Evolutionary conservation across 345 rosid genomes (phyloP).

Genomic region (Salix arbutifolia): DNA sequence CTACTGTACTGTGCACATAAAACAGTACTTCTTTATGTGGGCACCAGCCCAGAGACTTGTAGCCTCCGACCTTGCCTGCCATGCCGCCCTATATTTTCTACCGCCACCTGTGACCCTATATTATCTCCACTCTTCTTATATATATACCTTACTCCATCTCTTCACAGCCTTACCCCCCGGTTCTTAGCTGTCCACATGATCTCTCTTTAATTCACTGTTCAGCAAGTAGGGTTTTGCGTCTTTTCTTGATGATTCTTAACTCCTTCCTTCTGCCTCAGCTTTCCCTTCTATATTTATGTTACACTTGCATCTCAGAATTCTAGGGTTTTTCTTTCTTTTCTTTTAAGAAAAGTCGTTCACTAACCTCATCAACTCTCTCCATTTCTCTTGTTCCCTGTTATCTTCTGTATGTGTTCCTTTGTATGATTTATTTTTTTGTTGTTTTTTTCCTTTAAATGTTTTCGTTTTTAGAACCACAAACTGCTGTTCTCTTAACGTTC

Average conservation of each 20-base stretch:
- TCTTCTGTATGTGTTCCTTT: slow-evolving; percentile 3
- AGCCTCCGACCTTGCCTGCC: slow-evolving; percentile 8
- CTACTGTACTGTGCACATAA: background rate
- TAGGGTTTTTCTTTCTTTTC: background rate
- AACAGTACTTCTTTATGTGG: background rate
- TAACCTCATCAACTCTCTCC: accelerated
- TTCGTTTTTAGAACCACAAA: too few relatives aligned
- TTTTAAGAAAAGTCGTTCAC: background rate
- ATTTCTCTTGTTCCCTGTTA: too few relatives aligned
- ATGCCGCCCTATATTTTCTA: slow-evolving; percentile 32
- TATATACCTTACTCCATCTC: background rate
- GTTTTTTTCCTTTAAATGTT: too few relatives aligned
- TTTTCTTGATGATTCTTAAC: slow-evolving; percentile 6
- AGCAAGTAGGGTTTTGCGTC: background rate
- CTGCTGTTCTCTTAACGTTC: too few relatives aligned
- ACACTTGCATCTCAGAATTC: background rate
- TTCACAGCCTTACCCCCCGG: slow-evolving; percentile 8
- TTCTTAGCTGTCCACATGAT: slow-evolving; percentile 45
- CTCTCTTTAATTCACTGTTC: slow-evolving; percentile 34
- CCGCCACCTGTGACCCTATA: slow-evolving; percentile 36
- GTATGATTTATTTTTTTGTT: too few relatives aligned
- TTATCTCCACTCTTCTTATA: background rate
- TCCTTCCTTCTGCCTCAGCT: background rate
- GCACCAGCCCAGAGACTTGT: background rate
- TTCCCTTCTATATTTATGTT: background rate